These are phyloP conservation scores for Davidsoniella eucalypti DNA, from an alignment of 2,329 filamentous ascomycete genomes.

Conservation along the genomic window DNA sequence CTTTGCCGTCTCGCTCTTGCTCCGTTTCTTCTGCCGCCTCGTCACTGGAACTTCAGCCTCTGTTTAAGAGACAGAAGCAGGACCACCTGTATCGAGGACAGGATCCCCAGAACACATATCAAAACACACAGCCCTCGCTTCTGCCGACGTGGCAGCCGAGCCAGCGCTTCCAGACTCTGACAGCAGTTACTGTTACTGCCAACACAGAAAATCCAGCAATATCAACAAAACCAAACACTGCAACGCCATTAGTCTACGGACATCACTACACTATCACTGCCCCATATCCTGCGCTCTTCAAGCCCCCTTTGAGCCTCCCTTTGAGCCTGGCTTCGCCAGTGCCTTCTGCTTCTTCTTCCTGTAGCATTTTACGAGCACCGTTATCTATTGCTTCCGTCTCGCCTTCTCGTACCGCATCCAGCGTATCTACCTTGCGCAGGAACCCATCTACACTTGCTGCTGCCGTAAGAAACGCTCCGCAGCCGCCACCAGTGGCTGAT, in stretches of 20 bases:
- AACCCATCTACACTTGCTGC: constrained; percentile 5
- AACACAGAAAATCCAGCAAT: not conserved
- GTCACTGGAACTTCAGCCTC: not conserved
- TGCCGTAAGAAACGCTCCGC: constrained; percentile 5
- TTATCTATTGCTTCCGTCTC: constrained; percentile 3
- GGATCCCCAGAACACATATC: too few species aligned
- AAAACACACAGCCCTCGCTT: too few species aligned
- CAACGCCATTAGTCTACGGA: too few species aligned
- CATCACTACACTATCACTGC: too few species aligned
- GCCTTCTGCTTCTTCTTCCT: not conserved
- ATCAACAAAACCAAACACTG: too few species aligned
- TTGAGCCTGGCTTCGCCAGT: not conserved
- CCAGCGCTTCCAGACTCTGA: not conserved
- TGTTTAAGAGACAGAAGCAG: too few species aligned
- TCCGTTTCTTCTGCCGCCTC: not conserved
- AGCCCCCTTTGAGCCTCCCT: not conserved
- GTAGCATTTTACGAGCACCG: not conserved
- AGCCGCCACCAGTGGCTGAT: constrained; percentile 7
- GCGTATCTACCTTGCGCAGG: not conserved
- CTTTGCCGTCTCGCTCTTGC: constrained; percentile 11
- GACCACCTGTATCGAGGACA: too few species aligned
- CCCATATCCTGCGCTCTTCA: not conserved
- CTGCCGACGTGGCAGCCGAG: not conserved
- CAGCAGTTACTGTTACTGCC: not conserved
- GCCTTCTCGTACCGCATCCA: not conserved